A percentile compares a stretch with the other conserved stretches of the same genome.
Evolutionary conservation across 306 rosid species (phyloP).

Genomic region (Ziziphus jujuba): DNA sequence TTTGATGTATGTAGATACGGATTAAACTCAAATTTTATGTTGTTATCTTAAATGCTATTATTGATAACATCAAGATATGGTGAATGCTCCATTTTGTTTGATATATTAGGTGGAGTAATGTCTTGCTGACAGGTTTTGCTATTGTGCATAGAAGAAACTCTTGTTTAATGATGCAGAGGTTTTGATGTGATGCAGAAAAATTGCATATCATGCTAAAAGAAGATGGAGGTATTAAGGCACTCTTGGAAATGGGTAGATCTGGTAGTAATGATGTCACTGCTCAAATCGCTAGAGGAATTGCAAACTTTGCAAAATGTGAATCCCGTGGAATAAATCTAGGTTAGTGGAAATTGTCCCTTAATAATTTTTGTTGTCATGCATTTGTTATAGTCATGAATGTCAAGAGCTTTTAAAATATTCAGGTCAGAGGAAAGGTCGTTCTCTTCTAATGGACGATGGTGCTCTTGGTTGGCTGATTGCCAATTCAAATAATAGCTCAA

Average conservation of each 20-base stretch:
- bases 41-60: neutral
- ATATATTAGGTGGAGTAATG: neutral
- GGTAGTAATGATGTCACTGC: slow-evolving; percentile 58
- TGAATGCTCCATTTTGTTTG: neutral
- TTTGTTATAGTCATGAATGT: neutral
- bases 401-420: slow-evolving; percentile 12
- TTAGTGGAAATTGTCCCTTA: slow-evolving; percentile 8
- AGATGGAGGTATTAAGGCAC: slow-evolving; percentile 66
- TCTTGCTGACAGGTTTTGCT: neutral
- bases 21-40: neutral
- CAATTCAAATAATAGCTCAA: slow-evolving; percentile 40
- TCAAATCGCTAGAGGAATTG: slow-evolving; percentile 68
- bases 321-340: slow-evolving; percentile 59
- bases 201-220: slow-evolving; percentile 53
- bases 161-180: slow-evolving; percentile 14
- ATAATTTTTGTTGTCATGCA: neutral
- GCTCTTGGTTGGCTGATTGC: slow-evolving; percentile 56
- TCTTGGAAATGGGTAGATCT: slow-evolving; percentile 52
- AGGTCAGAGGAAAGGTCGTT: slow-evolving; percentile 58
- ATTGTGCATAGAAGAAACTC: neutral
- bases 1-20: neutral
- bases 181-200: slow-evolving; percentile 37
- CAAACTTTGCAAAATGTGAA: slow-evolving; percentile 76
- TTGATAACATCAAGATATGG: neutral
- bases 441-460: slow-evolving; percentile 56